Evolutionary conservation across 176 grass and related monocot genomes (phyloP).

Genomic region (Carex pumila): DNA sequence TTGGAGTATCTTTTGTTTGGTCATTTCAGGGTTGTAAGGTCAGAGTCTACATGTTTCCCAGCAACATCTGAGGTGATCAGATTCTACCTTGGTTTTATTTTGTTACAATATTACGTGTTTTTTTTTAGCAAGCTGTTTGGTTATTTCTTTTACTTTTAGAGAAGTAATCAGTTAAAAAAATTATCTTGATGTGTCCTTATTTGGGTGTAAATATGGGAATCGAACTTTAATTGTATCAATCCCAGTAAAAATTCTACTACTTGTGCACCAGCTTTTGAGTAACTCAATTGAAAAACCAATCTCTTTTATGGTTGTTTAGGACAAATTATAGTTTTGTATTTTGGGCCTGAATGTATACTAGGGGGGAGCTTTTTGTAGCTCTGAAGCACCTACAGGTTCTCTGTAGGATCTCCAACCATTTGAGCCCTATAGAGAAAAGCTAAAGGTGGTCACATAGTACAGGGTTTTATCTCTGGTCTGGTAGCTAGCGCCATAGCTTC

Average conservation of each 20-base stretch:
- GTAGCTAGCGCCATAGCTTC: slow-evolving; percentile 6
- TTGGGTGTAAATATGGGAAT: not conserved
- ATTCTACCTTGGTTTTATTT: not conserved
- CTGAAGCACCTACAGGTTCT: slow-evolving; percentile 82
- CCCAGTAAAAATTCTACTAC: not conserved
- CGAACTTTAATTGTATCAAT: not conserved
- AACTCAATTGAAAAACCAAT: not conserved
- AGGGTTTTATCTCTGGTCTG: slow-evolving; percentile 33
- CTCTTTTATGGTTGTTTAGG: not conserved
- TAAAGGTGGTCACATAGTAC: slow-evolving; percentile 67
- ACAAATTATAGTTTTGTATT: not conserved
- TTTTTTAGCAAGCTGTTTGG: not conserved
- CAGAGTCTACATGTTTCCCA: slow-evolving; percentile 61
- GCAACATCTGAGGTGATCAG: slow-evolving; percentile 46
- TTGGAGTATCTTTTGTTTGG: not conserved
- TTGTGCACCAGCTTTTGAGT: not conserved
- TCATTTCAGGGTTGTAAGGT: slow-evolving; percentile 46
- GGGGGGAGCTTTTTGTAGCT: slow-evolving; percentile 72
- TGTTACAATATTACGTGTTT: not conserved
- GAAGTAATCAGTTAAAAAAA: not conserved
- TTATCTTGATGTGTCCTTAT: not conserved
- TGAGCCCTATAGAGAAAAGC: slow-evolving; percentile 42
- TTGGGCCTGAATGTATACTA: slow-evolving; percentile 36
- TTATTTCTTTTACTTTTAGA: not conserved
- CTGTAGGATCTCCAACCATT: slow-evolving; percentile 63